Conservation (phyloP, 2,329 filamentous ascomycete species). For the Lecanicillium sp. region DNA sequence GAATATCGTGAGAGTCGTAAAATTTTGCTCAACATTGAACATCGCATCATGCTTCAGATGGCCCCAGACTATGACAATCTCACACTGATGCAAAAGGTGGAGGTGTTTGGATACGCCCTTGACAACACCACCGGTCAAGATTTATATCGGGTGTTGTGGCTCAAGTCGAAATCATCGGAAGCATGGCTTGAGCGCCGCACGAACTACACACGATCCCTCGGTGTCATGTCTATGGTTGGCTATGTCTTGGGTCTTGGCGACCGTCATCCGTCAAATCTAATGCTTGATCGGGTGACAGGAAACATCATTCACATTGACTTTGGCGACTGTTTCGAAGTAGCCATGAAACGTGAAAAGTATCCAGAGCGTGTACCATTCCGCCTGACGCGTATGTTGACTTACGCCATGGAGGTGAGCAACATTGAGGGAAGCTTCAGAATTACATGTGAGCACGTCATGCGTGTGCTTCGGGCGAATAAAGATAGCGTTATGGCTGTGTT, state of each 20-base stretch:
- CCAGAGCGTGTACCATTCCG: slow-evolving; percentile 97
- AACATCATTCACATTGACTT: slow-evolving; percentile 99
- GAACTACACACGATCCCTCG: slow-evolving; percentile 96
- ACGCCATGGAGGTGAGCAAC: slow-evolving; percentile 99
- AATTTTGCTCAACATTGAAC: slow-evolving; percentile 97
- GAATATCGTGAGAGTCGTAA: slow-evolving; percentile 96
- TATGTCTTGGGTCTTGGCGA: slow-evolving; percentile 97
- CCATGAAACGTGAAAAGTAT: slow-evolving; percentile 99
- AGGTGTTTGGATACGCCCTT: slow-evolving; percentile 97
- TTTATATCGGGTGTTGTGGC: slow-evolving; percentile 93
- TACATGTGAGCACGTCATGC: slow-evolving; percentile 97
- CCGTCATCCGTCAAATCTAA: slow-evolving; percentile 93
- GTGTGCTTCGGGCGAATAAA: slow-evolving; percentile 91
- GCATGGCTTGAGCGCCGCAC: slow-evolving; percentile 95
- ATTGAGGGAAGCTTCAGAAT: slow-evolving; percentile 98
- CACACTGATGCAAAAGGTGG: slow-evolving; percentile 98
- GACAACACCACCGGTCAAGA: slow-evolving; percentile 99
- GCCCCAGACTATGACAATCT: slow-evolving; percentile 98
- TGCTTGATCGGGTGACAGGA: slow-evolving; percentile 91
- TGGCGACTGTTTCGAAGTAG: slow-evolving; percentile 97
- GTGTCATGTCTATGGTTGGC: slow-evolving; percentile 99
- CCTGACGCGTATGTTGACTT: slow-evolving; percentile 96
- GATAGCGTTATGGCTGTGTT: slow-evolving; percentile 97
- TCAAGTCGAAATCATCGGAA: slow-evolving; percentile 97
- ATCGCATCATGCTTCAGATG: slow-evolving; percentile 99